Evolutionary conservation across 1,284 basidiomycete genomes (phyloP), one percentile per base, ranked within the genome.

Genomic region (Fomitopsis palustris): DNA sequence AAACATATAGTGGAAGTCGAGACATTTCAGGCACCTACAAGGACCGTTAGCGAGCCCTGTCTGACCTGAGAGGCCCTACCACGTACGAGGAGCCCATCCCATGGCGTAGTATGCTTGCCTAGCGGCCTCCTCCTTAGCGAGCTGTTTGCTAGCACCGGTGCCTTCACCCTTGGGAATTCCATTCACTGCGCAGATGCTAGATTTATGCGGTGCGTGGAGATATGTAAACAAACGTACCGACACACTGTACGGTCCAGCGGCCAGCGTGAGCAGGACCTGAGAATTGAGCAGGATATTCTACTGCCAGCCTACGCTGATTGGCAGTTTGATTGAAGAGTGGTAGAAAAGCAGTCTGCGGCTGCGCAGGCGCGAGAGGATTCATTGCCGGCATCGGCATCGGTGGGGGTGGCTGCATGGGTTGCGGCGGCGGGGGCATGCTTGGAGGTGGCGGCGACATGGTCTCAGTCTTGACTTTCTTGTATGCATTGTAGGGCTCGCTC

Each of bases 121-220:
- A 19, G 88, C 88, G 0, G 88, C 88, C 59, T 86, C 85, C 67
- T 91, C 88, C 69, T 89, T 90, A 6, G 88, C 88, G 4, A 82
- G 72, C 67, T 90, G 87, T 71, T 90, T 90, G 70, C 77, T 87
- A 53, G 77, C 72, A 33, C 86, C 87, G 17, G 67, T 70, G 2
- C 88, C 88, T 55, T 75, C 70, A 4, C 88, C 88, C 67, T 84
- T 87, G 65, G 77, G 74, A 61, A 88, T 82, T 1, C 86, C 86
- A 64, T 89, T 86, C 54, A 88, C 88, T 90, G 70, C n/a, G 54
- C 1, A 41, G 33, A 29, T 37, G 47, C 23, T 33, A 16, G 43
- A n/a, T 10, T 42, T 25, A 55, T 17, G 38, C 51, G 54, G 17
- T 53, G 27, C 37, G 4, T 51, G 31, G 31, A 33, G 9, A 21